phyloP scores from a whole-genome alignment of 2,329 filamentous ascomycete species.

The Exserohilum turcica region DNA sequence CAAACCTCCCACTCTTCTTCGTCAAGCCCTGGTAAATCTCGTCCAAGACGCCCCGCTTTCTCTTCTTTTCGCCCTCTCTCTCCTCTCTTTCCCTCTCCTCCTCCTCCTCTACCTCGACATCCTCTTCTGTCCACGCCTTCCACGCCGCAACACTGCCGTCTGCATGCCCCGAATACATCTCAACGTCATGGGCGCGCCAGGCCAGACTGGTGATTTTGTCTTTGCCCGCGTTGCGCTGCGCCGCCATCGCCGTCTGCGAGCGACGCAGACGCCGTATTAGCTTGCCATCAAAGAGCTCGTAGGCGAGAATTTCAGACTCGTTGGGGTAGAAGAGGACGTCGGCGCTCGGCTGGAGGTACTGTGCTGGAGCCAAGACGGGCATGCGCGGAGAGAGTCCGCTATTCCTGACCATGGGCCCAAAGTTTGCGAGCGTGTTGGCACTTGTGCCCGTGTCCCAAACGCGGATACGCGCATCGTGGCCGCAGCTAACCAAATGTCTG shows the following conservation, averaged over 20 bases:
- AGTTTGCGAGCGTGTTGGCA: constrained; percentile 85
- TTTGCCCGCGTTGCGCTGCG: constrained; percentile 48
- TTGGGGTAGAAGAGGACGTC: constrained; percentile 83
- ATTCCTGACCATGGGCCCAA: constrained; percentile 82
- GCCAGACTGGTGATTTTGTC: constrained; percentile 71
- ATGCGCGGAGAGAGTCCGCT: constrained; percentile 49
- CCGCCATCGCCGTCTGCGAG: constrained; percentile 49
- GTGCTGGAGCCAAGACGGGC: constrained; percentile 63
- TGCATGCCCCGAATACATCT: constrained; percentile 80
- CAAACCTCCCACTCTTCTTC: constrained; percentile 69
- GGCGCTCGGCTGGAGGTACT: constrained; percentile 60
- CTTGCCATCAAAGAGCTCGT: constrained; percentile 78
- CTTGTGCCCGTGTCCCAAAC: constrained; percentile 85
- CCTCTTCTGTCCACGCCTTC: constrained; percentile 65
- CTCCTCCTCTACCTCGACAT: constrained; percentile 50
- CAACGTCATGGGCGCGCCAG: constrained; percentile 73
- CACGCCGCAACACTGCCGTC: constrained; percentile 85
- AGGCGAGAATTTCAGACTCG: constrained; percentile 72
- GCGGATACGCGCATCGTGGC: constrained; percentile 81
- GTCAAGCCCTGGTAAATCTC: constrained; percentile 80
- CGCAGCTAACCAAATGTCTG: constrained; percentile 74
- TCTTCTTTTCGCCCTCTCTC: constrained; percentile 52
- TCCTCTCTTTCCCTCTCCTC: constrained; percentile 46
- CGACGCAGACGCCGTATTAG: constrained; percentile 73
- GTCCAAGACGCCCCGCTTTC: constrained; percentile 78